These are phyloP conservation scores for Hibiscus mutabilis DNA, from an alignment of 345 rosid species.

Conservation along the genomic window DNA sequence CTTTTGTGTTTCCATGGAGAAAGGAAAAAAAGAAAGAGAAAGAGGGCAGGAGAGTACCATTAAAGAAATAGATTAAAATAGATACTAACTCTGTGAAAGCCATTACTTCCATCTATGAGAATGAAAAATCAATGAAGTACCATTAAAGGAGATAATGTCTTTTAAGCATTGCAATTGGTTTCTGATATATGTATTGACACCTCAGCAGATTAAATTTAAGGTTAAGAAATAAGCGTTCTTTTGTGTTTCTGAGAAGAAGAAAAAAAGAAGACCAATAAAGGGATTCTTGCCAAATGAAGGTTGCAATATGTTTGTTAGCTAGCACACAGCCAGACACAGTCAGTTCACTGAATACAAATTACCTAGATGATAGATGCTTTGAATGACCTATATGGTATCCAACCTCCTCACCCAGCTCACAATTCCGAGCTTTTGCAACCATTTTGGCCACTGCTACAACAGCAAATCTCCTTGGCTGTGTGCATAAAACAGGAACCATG, in stretches of 20 bases:
- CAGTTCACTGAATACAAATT: background rate
- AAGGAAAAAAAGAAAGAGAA: background rate
- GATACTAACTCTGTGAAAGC: background rate
- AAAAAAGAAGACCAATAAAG: background rate
- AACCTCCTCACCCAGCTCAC: slow-evolving; percentile 77
- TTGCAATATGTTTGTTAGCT: background rate
- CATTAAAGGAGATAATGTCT: background rate
- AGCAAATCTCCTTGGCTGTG: slow-evolving; percentile 94
- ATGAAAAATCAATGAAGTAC: background rate
- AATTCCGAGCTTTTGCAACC: slow-evolving; percentile 81
- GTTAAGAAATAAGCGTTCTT: background rate
- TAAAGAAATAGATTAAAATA: too few species aligned
- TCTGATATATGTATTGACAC: background rate
- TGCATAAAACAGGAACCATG: slow-evolving; percentile 71
- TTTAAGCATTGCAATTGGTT: background rate
- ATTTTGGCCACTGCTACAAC: slow-evolving; percentile 93
- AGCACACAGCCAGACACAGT: background rate
- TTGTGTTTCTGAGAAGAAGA: background rate
- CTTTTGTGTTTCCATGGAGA: background rate
- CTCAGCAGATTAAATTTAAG: background rate
- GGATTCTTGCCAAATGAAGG: background rate
- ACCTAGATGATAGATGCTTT: slow-evolving; percentile 62
- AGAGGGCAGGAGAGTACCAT: background rate
- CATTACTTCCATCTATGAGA: background rate
- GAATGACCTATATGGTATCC: slow-evolving; percentile 94